Evolutionary conservation across 768 basidiomycete species (phyloP).

Genomic region (Pulveroboletus sp.): DNA sequence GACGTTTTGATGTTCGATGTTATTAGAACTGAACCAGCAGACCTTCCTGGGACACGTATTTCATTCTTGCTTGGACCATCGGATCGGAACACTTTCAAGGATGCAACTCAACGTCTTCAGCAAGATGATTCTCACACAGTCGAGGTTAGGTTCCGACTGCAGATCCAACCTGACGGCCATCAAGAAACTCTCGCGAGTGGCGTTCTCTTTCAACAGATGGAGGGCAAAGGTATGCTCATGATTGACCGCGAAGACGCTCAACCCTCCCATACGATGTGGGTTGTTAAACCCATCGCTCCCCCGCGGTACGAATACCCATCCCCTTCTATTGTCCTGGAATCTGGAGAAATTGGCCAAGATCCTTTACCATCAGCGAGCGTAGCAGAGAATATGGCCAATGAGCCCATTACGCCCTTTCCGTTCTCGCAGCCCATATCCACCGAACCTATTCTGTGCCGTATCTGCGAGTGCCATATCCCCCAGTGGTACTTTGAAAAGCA

Average conservation of each 20-base stretch:
- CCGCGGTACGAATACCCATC: constrained; percentile 65
- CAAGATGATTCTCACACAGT: constrained; percentile 93
- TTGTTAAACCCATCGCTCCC: constrained; percentile 75
- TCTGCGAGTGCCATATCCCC: constrained; percentile 94
- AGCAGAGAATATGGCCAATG: constrained; percentile 34
- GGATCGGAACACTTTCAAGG: constrained; percentile 80
- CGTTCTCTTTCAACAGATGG: constrained; percentile 77
- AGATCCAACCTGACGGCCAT: constrained; percentile 58
- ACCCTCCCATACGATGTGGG: constrained; percentile 98
- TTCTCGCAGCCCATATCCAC: constrained; percentile 73
- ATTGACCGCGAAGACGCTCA: constrained; percentile 83
- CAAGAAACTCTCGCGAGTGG: constrained; percentile 49
- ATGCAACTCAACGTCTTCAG: constrained; percentile 79
- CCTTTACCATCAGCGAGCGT: constrained; percentile 34
- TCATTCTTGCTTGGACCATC: constrained; percentile 73
- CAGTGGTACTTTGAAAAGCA: constrained; percentile 99
- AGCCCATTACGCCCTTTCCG: constrained; percentile 67
- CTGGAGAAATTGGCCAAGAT: constrained; percentile 38
- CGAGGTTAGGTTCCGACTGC: constrained; percentile 85
- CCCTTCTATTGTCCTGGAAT: constrained; percentile 55
- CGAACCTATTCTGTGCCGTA: constrained; percentile 87
- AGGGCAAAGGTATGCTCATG: constrained; percentile 99
- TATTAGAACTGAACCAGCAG: constrained; percentile 75
- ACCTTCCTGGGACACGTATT: constrained; percentile 72
- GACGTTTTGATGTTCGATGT: constrained; percentile 12